Conservation (phyloP, 2,329 filamentous ascomycete genomes). For the Clarireedia homoeocarpa region DNA sequence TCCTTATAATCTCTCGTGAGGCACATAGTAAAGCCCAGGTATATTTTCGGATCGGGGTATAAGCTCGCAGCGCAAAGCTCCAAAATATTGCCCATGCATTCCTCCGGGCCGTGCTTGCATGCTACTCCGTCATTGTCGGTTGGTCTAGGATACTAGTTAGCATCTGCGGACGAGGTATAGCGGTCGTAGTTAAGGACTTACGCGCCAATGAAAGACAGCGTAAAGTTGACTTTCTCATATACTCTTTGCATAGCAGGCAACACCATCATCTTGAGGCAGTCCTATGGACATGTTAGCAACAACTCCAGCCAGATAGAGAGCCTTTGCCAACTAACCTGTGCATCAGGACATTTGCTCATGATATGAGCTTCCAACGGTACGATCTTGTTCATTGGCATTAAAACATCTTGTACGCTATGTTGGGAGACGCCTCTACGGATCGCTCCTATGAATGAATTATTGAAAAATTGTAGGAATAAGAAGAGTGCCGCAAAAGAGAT, state of each 20-base stretch:
- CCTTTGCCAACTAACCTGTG: conserved; percentile 40
- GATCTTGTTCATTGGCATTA: conserved; percentile 21
- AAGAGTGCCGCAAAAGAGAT: no score
- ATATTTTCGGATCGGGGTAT: conserved; percentile 79
- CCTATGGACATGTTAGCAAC: conserved; percentile 31
- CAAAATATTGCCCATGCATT: conserved; percentile 92
- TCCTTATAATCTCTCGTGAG: conserved; percentile 64
- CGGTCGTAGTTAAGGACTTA: conserved; percentile 31
- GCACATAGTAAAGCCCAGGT: conserved; percentile 91
- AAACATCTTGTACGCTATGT: not conserved
- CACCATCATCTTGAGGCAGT: conserved; percentile 73
- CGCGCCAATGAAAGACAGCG: conserved; percentile 75
- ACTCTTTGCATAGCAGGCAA: conserved; percentile 80
- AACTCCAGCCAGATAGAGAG: not conserved
- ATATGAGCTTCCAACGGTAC: conserved; percentile 90
- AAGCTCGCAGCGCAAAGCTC: conserved; percentile 81
- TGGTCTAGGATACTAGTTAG: conserved; percentile 34
- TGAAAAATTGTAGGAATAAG: no score
- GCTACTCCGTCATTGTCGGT: conserved; percentile 73
- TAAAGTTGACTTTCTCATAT: conserved; percentile 81
- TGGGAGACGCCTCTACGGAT: no score
- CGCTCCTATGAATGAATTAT: no score
- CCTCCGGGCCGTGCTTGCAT: conserved; percentile 82
- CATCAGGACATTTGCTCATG: conserved; percentile 96
- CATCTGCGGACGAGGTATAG: no score